Conservation (phyloP, 2,329 filamentous ascomycete genomes). For the Talaromyces sp. region DNA sequence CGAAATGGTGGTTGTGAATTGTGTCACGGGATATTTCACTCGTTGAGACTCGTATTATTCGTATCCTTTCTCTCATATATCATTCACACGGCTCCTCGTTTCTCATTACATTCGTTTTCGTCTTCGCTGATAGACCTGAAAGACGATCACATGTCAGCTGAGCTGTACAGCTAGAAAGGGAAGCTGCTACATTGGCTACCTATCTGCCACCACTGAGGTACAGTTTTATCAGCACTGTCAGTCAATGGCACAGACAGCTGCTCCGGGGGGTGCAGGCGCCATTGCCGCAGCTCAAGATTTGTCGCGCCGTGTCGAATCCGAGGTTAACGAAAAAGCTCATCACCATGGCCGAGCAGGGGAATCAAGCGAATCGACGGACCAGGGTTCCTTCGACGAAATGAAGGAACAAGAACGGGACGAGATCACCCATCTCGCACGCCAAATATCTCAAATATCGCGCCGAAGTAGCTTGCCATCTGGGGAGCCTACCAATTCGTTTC, state of each 20-base stretch:
- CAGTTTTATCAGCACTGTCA: background rate
- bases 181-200: background rate
- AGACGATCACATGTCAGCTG: background rate
- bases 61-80: background rate
- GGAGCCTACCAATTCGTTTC: slow-evolving; percentile 35
- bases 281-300: background rate
- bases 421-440: slow-evolving; percentile 18
- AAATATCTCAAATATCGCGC: slow-evolving; percentile 17
- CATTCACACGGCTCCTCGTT: background rate
- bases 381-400: slow-evolving; percentile 11
- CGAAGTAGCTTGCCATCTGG: slow-evolving; percentile 5
- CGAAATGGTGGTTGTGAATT: background rate
- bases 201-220: background rate
- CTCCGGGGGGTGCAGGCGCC: slow-evolving; percentile 3
- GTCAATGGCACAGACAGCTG: slow-evolving; percentile 1
- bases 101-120: background rate
- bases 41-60: background rate
- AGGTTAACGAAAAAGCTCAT: background rate
- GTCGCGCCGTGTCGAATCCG: background rate
- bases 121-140: background rate
- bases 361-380: slow-evolving; percentile 12
- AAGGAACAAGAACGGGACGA: slow-evolving; percentile 12
- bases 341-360: background rate
- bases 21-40: background rate
- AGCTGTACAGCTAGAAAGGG: background rate